phyloP scores from a whole-genome alignment of 106 monocot species.

The Dendrobium catenatum region DNA sequence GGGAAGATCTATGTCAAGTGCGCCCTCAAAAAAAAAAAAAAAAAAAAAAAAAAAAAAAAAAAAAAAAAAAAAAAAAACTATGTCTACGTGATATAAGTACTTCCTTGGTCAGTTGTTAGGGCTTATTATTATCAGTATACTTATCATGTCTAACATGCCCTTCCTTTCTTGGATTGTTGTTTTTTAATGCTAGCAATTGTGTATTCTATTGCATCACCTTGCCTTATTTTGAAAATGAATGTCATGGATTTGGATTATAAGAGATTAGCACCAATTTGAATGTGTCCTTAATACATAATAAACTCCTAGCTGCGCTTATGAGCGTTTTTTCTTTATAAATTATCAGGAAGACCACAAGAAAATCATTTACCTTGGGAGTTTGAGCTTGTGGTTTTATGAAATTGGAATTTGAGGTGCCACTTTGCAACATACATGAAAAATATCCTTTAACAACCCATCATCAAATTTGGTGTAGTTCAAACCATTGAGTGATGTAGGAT shows the following conservation, averaged over 20 bases:
- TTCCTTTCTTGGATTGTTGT: constrained; percentile 1
- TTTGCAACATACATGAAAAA: neutral
- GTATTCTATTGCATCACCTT: neutral
- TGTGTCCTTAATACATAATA: neutral
- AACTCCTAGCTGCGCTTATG: too few species aligned
- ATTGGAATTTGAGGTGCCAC: neutral
- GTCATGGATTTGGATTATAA: neutral
- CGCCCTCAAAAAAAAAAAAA: neutral
- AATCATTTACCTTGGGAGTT: neutral
- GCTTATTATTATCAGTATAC: neutral
- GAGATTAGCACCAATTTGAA: neutral
- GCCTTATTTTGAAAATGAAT: neutral
- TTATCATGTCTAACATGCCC: neutral
- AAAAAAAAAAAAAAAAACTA: too few species aligned
- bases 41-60: too few species aligned
- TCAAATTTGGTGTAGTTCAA: too few species aligned
- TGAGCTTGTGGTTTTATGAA: neutral
- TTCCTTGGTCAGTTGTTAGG: neutral
- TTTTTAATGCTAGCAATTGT: neutral
- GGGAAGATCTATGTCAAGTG: neutral
- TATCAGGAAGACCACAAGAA: too few species aligned
- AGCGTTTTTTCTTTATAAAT: too few species aligned
- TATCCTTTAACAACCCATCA: neutral
- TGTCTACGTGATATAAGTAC: neutral
- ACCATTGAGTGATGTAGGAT: too few species aligned